Base-by-base conservation (phyloP, 2,329 filamentous ascomycete genomes). In the Colletotrichum navitas region DNA sequence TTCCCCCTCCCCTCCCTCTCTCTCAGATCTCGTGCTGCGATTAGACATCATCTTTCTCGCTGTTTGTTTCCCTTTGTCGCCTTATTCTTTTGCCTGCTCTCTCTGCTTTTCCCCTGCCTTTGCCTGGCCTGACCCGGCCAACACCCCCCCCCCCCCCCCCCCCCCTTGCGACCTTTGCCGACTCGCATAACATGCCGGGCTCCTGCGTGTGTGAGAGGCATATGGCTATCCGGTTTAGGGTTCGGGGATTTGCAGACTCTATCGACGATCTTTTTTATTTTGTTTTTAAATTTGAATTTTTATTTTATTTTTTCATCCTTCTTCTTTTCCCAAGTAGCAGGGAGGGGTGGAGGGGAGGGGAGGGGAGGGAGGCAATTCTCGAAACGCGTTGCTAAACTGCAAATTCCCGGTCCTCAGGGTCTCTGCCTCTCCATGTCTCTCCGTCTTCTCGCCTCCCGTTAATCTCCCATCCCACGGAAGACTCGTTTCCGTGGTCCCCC, bases 181-280 rank as follows among this genome's bases (percentile, higher is more conserved):
- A 45, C 43, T 62, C 43, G 43, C 59, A 62, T 39, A 18, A 62
- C 32, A 26, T 62, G 45, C 59, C 32, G 43, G n/a, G 36, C 32
- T 34, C 59, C 45, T 51, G 43, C 21, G 59, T 51, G 59, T 51
- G 51, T n/a, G 21, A 63, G 62, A 52, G 56, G 51, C 41, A 51
- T 63, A 26, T 68, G 49, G 36, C 36, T 47, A 45, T 71, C 65
- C 64, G 68, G 63, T 63, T 60, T 71, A 63, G 68, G 64, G 64
- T 63, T 71, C 68, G 68, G 68, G 59, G 68, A 71, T 71, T 71
- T 68, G 26, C 68, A 45, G 52, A 71, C 59, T 71, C 51, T 68
- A 71, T 71, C 68, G 68, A 68, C 45, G 68, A 71, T 71, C 68
- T 24, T 59, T 59, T 21, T 29, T 36, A 12, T 39, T 39, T 39